Evolutionary conservation across 163 green algal species (phyloP), one percentile per base, ranked within the genome.

Genomic region (Scenedesmus sp.): DNA sequence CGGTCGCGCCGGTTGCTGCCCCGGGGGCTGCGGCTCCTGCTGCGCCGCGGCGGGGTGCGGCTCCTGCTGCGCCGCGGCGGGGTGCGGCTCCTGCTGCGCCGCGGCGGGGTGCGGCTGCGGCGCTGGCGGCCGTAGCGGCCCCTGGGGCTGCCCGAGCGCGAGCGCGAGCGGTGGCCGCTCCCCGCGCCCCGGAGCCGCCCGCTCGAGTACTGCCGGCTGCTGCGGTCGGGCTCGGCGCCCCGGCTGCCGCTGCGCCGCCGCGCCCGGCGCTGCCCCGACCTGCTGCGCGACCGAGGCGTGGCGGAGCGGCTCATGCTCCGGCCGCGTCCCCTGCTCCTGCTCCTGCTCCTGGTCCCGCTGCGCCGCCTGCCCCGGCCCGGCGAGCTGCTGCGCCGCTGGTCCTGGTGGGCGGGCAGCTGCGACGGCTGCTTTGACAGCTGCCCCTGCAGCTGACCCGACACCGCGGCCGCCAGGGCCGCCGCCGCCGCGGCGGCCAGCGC

Each of bases 1-100:
- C 47, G 14, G 17, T 33, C 44, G 22, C 51, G 33, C 33, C 51
- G 53, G 67, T 53, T 73, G 64, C 24, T 44, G 64, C 64, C 26
- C 3, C 64, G 26, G 28, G 26, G 64, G 26, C 64, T 29, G 10
- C 63, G 34, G 17, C 39, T 44, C 14, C 18, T 65, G 67, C 67
- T 77, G 67, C 42, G 50, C 1, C 53, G 42, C 29, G 48, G 66
- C 18, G 10, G 44, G 24, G 39, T 29, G 9, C 66, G 39, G 48
- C 66, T 63, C 48, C 66, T 75, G 48, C 66, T 75, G 47, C 42
- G 50, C 1, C 53, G 42, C 29, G 48, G 66, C 18, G 10, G 44
- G 24, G 39, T 29, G 9, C 66, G 39, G 48, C 66, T 63, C 48
- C 66, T 75, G 48, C 66, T 75, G 47, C 42, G 50, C 1, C 53